Evolutionary conservation across 1,139 yeast species (phyloP).

Genomic region (Lodderomyces parapsilosis): DNA sequence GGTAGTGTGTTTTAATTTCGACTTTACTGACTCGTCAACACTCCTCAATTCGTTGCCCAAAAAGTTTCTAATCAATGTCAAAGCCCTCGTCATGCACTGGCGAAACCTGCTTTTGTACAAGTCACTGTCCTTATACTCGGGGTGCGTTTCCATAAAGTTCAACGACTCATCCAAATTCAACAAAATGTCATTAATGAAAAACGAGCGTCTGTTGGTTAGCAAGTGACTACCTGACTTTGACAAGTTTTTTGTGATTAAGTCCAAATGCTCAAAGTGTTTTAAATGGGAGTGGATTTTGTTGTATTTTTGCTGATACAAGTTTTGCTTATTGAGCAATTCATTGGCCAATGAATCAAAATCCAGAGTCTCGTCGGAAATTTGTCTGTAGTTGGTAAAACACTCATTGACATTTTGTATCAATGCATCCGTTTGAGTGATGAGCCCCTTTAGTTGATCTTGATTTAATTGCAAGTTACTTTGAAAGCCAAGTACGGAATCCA

Average conservation of each 20-base stretch:
- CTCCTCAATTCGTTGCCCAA: conserved; percentile 51
- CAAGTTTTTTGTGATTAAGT: conserved; percentile 63
- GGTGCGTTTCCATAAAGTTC: conserved; percentile 32
- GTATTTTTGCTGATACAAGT: conserved; percentile 42
- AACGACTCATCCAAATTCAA: conserved; percentile 56
- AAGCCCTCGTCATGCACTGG: conserved; percentile 82
- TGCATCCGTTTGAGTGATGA: conserved; percentile 40
- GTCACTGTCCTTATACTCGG: conserved; percentile 67
- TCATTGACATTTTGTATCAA: conserved; percentile 43
- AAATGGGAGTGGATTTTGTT: conserved; percentile 53
- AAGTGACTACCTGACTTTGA: conserved; percentile 70
- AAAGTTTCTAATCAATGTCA: conserved; percentile 72
- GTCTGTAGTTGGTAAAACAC: conserved; percentile 50
- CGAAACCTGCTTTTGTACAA: conserved; percentile 70
- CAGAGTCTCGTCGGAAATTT: conserved; percentile 57
- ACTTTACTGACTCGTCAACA: conserved; percentile 30
- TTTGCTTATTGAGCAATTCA: conserved; percentile 51
- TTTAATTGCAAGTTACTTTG: conserved; percentile 38
- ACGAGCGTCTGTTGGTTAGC: conserved; percentile 32
- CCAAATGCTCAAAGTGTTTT: conserved; percentile 66
- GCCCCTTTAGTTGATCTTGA: conserved; percentile 28
- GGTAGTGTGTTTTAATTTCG: conserved; percentile 31
- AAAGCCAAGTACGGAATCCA: conserved; percentile 37
- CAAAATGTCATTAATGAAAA: conserved; percentile 39
- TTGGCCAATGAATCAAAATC: conserved; percentile 64